Evolutionary conservation across 345 rosid genomes (phyloP).

Genomic region (Salix suchowensis): DNA sequence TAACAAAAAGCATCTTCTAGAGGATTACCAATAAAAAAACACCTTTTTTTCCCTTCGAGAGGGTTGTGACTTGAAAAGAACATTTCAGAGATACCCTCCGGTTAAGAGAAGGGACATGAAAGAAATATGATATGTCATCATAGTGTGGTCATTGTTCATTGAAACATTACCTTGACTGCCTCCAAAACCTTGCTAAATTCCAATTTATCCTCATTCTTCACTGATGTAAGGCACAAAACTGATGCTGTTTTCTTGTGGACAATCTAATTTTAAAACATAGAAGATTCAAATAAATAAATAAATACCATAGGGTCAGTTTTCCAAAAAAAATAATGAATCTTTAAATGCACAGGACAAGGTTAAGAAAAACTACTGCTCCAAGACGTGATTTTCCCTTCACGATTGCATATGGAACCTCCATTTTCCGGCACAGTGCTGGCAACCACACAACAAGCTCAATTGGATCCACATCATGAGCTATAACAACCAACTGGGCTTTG

Average conservation of each 20-base stretch:
- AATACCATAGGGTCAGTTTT: too few relatives aligned
- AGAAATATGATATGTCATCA: too few relatives aligned
- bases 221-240: slow-evolving; percentile 64
- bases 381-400: slow-evolving; percentile 77
- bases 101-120: too few relatives aligned
- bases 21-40: not conserved
- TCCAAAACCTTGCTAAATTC: slow-evolving; percentile 71
- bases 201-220: slow-evolving; percentile 71
- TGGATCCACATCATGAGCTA: slow-evolving; percentile 84
- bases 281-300: not conserved
- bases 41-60: too few relatives aligned
- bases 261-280: slow-evolving; percentile 31
- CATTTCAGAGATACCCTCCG: not conserved
- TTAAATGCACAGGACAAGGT: not conserved
- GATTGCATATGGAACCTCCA: slow-evolving; percentile 81
- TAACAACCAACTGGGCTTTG: slow-evolving; percentile 70
- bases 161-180: slow-evolving; percentile 56
- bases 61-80: not conserved
- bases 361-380: slow-evolving; percentile 44
- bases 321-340: not conserved
- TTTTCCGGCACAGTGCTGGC: slow-evolving; percentile 80
- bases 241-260: slow-evolving; percentile 75
- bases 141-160: too few relatives aligned
- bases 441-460: slow-evolving; percentile 85
- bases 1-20: not conserved